Conservation (phyloP, 2,329 filamentous ascomycete genomes). For the Diaporthe sp. region DNA sequence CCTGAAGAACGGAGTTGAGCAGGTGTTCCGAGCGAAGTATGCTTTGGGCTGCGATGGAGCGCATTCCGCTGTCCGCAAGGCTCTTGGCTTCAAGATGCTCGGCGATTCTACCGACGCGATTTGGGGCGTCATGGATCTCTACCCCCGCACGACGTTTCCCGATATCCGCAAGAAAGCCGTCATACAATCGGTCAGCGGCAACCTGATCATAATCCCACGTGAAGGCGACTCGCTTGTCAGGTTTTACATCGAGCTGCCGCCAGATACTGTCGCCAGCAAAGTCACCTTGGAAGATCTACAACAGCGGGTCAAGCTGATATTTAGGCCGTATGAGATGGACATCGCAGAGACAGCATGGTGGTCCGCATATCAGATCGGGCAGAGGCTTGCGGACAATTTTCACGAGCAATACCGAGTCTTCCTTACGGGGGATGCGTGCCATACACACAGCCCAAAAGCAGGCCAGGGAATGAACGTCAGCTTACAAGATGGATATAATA, state of each 20-base stretch:
- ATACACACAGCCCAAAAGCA: constrained; percentile 77
- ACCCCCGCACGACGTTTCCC: constrained; percentile 69
- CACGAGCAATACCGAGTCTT: constrained; percentile 70
- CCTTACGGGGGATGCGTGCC: constrained; percentile 74
- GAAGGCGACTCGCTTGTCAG: constrained; percentile 70
- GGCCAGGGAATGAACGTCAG: constrained; percentile 74
- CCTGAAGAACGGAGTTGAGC: constrained; percentile 55
- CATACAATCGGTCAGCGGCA: constrained; percentile 68
- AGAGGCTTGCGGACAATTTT: constrained; percentile 71
- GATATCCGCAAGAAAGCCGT: constrained; percentile 71
- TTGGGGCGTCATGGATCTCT: constrained; percentile 71
- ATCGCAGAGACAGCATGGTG: constrained; percentile 71
- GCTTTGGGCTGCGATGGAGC: constrained; percentile 64
- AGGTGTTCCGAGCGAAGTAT: constrained; percentile 63
- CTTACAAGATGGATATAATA: constrained; percentile 74
- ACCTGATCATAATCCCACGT: constrained; percentile 72
- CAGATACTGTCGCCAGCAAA: constrained; percentile 61
- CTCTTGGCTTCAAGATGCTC: constrained; percentile 69
- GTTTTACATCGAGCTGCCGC: constrained; percentile 72
- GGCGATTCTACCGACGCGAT: constrained; percentile 70
- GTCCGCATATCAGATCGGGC: constrained; percentile 74
- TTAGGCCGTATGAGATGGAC: constrained; percentile 67
- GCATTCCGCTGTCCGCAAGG: constrained; percentile 64
- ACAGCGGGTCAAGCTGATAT: constrained; percentile 63
- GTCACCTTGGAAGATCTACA: constrained; percentile 69